These are phyloP conservation scores for Glomus cerebriforme DNA, from an alignment of 192 early-diverging fungal species.

Conservation along the genomic window DNA sequence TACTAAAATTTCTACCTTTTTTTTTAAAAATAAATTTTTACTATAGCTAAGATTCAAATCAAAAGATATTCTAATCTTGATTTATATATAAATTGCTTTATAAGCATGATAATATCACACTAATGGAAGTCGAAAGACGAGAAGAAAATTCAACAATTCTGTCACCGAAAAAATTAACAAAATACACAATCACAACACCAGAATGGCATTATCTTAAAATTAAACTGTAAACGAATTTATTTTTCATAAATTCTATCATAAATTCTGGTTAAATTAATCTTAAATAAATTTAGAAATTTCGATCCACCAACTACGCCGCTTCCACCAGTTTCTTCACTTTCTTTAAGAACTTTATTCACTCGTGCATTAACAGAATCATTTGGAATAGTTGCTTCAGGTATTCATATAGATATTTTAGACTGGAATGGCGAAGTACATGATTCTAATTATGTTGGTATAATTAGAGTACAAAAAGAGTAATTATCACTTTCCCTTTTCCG, in stretches of 20 bases:
- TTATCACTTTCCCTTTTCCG: neutral
- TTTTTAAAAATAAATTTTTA: no score
- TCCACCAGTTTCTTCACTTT: neutral
- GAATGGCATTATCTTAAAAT: slow-evolving; percentile 24
- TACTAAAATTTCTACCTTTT: no score
- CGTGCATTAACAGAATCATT: slow-evolving; percentile 3
- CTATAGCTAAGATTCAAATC: no score
- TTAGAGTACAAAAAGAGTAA: slow-evolving; percentile 16
- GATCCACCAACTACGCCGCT: neutral
- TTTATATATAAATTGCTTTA: no score
- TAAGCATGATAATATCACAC: no score
- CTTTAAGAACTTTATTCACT: slow-evolving; percentile 10
- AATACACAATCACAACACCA: slow-evolving; percentile 16
- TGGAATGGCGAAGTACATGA: slow-evolving; percentile 1
- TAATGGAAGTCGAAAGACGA: neutral
- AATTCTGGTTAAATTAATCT: neutral
- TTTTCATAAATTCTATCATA: slow-evolving; percentile 5
- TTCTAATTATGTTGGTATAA: neutral
- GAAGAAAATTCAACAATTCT: neutral
- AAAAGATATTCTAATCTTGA: no score
- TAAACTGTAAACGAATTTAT: neutral
- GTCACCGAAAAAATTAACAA: neutral
- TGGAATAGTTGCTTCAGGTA: slow-evolving; percentile 7
- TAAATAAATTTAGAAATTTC: slow-evolving; percentile 6
- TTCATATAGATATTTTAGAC: slow-evolving; percentile 19